Percentiles rank a stretch among this genome's conserved stretches.
These are phyloP conservation scores for Epithele typhae DNA, from an alignment of 768 basidiomycete species.

Conservation along the genomic window DNA sequence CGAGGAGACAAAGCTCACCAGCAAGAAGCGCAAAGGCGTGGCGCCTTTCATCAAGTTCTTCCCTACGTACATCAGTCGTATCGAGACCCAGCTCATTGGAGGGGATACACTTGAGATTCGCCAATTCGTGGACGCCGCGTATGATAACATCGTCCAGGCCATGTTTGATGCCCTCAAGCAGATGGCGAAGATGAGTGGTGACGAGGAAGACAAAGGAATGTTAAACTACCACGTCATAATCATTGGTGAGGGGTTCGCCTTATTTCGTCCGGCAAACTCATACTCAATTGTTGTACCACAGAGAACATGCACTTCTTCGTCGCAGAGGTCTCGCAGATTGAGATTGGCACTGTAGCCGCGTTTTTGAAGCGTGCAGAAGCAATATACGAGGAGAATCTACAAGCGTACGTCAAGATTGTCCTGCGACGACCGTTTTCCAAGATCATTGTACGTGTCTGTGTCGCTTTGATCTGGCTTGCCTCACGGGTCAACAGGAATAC, in stretches of 20 bases:
- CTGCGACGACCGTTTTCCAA: constrained; percentile 83
- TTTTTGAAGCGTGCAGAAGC: constrained; percentile 72
- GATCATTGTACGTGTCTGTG: constrained; percentile 60
- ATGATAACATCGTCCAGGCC: constrained; percentile 81
- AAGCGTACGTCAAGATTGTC: constrained; percentile 81
- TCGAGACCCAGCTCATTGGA: constrained; percentile 81
- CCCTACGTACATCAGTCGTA: constrained; percentile 77
- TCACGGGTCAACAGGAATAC: constrained; percentile 63
- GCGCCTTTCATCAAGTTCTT: constrained; percentile 91
- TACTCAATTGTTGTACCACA: no score
- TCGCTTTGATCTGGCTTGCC: not conserved
- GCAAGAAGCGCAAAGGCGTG: constrained; percentile 90
- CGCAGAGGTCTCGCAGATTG: constrained; percentile 70
- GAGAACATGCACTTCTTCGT: constrained; percentile 98
- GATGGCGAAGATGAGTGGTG: constrained; percentile 93
- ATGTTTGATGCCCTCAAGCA: constrained; percentile 95
- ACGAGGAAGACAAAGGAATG: constrained; percentile 93
- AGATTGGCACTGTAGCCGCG: constrained; percentile 53
- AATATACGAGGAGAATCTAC: constrained; percentile 87
- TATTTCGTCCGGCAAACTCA: no score
- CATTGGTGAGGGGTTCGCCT: constrained; percentile 59
- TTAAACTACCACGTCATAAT: constrained; percentile 95
- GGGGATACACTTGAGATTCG: constrained; percentile 77
- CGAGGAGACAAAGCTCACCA: constrained; percentile 86
- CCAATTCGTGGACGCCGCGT: constrained; percentile 69